Evolutionary conservation across 2,329 filamentous ascomycete species (phyloP).

Genomic region (Fusarium cicatricum): DNA sequence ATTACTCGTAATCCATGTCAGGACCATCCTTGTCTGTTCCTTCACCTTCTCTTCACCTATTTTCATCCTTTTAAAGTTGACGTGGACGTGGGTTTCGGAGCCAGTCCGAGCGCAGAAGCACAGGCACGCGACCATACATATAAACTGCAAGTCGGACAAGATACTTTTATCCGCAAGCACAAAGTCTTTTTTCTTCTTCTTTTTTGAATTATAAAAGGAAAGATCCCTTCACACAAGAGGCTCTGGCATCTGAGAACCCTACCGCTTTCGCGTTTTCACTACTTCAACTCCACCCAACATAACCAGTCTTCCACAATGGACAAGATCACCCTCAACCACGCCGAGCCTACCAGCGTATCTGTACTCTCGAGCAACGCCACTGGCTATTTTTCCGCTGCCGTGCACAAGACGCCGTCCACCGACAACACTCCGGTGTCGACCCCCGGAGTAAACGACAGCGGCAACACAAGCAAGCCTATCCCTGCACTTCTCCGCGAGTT

Average conservation of each 20-base stretch:
- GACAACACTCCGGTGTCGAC: conserved; percentile 36
- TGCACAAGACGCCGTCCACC: conserved; percentile 35
- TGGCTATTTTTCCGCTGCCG: conserved; percentile 26
- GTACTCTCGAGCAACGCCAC: conserved; percentile 23
- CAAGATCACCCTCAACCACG: conserved; percentile 18
- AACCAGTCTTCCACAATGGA: neutral
- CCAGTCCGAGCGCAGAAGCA: conserved; percentile 1
- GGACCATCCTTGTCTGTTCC: neutral
- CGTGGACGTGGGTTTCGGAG: conserved; percentile 7
- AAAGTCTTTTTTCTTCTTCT: neutral
- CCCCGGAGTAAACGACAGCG: conserved; percentile 27
- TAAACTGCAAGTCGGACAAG: neutral
- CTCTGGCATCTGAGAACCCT: neutral
- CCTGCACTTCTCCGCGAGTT: conserved; percentile 48
- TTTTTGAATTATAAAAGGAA: neutral
- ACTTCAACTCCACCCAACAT: neutral
- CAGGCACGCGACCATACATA: conserved; percentile 3
- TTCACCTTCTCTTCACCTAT: conserved; percentile 3
- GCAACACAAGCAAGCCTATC: conserved; percentile 43
- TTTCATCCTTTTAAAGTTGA: conserved; percentile 2
- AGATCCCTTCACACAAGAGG: neutral
- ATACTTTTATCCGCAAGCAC: neutral
- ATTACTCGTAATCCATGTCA: neutral
- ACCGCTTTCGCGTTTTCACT: neutral
- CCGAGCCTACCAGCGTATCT: conserved; percentile 21